Conservation (phyloP, 2,329 filamentous ascomycete species). For the Monilinia polystroma region DNA sequence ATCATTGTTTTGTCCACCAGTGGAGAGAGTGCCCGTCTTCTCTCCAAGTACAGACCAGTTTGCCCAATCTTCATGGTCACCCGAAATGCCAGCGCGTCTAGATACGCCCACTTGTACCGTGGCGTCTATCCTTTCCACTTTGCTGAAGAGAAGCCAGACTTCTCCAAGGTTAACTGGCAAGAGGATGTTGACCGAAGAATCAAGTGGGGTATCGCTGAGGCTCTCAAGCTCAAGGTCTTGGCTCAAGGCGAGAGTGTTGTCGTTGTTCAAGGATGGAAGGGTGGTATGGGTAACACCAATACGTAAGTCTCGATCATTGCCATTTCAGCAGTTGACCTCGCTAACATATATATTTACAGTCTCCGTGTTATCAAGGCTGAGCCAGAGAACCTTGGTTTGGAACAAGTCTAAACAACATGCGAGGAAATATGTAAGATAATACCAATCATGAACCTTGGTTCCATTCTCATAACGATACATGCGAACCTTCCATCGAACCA, state of each 20-base stretch:
- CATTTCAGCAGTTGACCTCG: neutral
- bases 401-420: conserved; percentile 13
- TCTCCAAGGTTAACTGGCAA: conserved; percentile 91
- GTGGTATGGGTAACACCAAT: conserved; percentile 90
- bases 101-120: conserved; percentile 94
- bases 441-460: conserved; percentile 14
- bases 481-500: conserved; percentile 9
- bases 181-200: conserved; percentile 97
- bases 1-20: conserved; percentile 96
- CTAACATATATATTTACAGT: conserved; percentile 27
- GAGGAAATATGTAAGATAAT: conserved; percentile 1
- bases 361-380: conserved; percentile 41
- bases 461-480: conserved; percentile 1
- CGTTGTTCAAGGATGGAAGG: conserved; percentile 88
- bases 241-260: conserved; percentile 72
- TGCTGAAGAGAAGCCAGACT: conserved; percentile 91
- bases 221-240: conserved; percentile 77
- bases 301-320: conserved; percentile 45
- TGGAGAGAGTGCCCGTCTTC: conserved; percentile 87
- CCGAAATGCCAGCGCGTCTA: conserved; percentile 75
- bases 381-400: conserved; percentile 35
- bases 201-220: conserved; percentile 92
- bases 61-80: conserved; percentile 99
- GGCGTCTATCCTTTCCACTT: conserved; percentile 98
- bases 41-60: conserved; percentile 98